Evolutionary conservation across 768 basidiomycete genomes (phyloP), one percentile per base, ranked within the genome.

Genomic region (Rhizopogon roseolus): DNA sequence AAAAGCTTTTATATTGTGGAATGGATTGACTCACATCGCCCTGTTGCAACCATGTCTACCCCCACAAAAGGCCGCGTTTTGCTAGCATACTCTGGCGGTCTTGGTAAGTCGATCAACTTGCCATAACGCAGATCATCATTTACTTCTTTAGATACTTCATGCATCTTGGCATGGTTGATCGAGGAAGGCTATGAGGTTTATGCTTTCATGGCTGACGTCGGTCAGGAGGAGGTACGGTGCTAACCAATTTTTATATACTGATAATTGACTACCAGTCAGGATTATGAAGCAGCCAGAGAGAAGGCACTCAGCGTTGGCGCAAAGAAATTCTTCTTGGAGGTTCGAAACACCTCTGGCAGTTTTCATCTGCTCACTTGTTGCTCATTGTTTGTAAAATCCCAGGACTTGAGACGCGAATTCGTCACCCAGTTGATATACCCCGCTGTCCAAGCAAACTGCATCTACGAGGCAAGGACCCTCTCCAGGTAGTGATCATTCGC

Each of bases 111-210:
- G 5, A 45, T 54, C 44, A 10, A 1, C 39, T 8, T 14, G n/a
- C 16, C 51, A 48, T 34, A 6, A 37, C 14, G 16, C 4, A 46
- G 11, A 46, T 46, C 14, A 22, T 46, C 32, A 19, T 16, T 46
- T 2, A 46, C 11, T 17, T 56, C 57, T 28, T 3, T 63, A 95
- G 97, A 99, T 73, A 99, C 97, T 19, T 98, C 96, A 37, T 98
- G 96, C 74, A 99, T 99, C 75, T 87, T 98, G 63, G 93, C 93
- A 50, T 99, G 96, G 96, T 79, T 99, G 73, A 93, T 98, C 71
- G 97, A 99, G 70, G 80, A 98, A 70, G 94, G 93, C 54, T 99
- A 98, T 73, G 91, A 98, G 66, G 96, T 98, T 59, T 84, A 88
- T 62, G 93, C 94, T 22, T 98, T 95, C 81, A 94, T 96, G 90